These are phyloP conservation scores for Venturia asperata DNA, from an alignment of 2,329 filamentous ascomycete genomes.

Conservation along the genomic window DNA sequence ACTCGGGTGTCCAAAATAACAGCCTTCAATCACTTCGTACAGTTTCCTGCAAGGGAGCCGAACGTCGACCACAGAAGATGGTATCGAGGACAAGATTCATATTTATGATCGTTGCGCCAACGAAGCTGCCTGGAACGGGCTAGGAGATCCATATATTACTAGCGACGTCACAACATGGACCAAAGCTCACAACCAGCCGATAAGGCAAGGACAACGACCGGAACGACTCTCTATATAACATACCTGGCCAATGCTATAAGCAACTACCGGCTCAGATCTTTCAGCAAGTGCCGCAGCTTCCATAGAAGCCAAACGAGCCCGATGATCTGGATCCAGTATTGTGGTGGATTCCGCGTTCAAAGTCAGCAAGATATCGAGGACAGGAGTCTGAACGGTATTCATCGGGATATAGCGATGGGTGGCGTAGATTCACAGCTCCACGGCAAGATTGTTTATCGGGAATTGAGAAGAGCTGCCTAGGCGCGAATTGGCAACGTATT, in stretches of 20 bases:
- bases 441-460: neutral
- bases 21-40: neutral
- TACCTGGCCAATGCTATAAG: neutral
- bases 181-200: neutral
- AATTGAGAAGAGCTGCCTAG: neutral
- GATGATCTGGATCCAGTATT: neutral
- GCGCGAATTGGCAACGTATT: neutral
- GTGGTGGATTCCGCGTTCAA: no score
- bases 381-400: no score
- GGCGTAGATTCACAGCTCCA: neutral
- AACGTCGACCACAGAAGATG: neutral
- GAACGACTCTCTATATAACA: neutral
- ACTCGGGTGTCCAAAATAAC: neutral
- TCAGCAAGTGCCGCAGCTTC: neutral
- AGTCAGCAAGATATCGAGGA: no score
- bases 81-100: neutral
- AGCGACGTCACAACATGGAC: neutral
- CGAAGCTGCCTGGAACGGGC: neutral
- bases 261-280: neutral
- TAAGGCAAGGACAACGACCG: neutral
- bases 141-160: neutral
- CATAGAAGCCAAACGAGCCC: neutral
- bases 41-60: neutral
- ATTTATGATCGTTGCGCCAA: neutral
- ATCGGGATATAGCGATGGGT: neutral